A percentile compares a stretch with the other conserved stretches of the same genome.
Evolutionary conservation across 2,329 filamentous ascomycete species (phyloP).

Genomic region (Pyrenochaeta sp.): DNA sequence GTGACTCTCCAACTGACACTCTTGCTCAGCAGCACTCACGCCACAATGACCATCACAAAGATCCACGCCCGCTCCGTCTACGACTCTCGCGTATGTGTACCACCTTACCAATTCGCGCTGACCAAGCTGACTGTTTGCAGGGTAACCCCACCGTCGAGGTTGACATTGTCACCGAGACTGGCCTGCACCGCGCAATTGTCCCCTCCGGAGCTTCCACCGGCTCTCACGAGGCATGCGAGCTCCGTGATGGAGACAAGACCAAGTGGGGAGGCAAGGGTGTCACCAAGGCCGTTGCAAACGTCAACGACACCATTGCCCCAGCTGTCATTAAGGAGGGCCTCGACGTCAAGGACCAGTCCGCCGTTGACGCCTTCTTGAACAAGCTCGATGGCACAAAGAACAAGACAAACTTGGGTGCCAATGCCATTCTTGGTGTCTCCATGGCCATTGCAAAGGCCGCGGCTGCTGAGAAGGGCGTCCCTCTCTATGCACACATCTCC

Average conservation of each 20-base stretch:
- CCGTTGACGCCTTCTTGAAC: slow-evolving; percentile 61
- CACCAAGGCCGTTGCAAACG: slow-evolving; percentile 62
- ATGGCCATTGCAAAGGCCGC: slow-evolving; percentile 67
- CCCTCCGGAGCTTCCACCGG: slow-evolving; percentile 92
- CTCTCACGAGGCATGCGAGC: slow-evolving; percentile 61
- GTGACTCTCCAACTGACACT: slow-evolving; percentile 21
- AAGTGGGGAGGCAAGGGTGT: slow-evolving; percentile 65
- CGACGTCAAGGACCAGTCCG: slow-evolving; percentile 63
- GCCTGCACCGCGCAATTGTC: slow-evolving; percentile 96
- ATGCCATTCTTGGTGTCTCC: slow-evolving; percentile 67
- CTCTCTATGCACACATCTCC: slow-evolving; percentile 66
- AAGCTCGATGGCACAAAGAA: slow-evolving; percentile 65
- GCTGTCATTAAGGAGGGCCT: slow-evolving; percentile 61
- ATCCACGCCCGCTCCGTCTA: slow-evolving; percentile 79
- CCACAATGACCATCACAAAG: slow-evolving; percentile 75
- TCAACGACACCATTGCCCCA: slow-evolving; percentile 63
- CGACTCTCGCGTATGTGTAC: slow-evolving; percentile 75
- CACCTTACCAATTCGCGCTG: background rate
- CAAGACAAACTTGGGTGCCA: slow-evolving; percentile 67
- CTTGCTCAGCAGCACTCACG: slow-evolving; percentile 20
- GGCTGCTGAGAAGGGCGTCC: slow-evolving; percentile 62
- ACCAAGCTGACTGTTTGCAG: slow-evolving; percentile 21
- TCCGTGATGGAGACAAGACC: slow-evolving; percentile 61
- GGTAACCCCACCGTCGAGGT: slow-evolving; percentile 99
- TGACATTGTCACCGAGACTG: slow-evolving; percentile 94